Evolutionary conservation across 805 yeast species (phyloP).

Genomic region (Starmera pachycereana): DNA sequence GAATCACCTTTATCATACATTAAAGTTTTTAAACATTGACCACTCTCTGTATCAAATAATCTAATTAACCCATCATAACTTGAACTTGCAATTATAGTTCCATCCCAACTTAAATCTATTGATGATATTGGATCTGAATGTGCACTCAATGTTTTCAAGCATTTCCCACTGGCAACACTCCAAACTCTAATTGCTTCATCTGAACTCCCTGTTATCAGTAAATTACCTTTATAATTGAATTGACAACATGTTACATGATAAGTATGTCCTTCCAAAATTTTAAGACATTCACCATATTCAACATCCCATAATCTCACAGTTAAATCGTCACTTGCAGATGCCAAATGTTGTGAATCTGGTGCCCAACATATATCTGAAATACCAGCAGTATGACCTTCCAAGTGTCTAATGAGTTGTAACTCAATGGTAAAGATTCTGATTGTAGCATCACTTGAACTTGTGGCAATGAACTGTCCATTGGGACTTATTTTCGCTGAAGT

Average conservation of each 20-base stretch:
- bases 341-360: conserved; percentile 61
- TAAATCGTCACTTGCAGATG: conserved; percentile 81
- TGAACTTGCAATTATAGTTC: conserved; percentile 75
- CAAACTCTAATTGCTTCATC: conserved; percentile 89
- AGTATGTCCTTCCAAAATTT: conserved; percentile 56
- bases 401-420: conserved; percentile 23
- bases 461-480: conserved; percentile 46
- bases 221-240: conserved; percentile 66
- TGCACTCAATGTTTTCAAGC: conserved; percentile 75
- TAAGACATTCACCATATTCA: conserved; percentile 35
- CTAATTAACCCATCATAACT: conserved; percentile 88
- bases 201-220: conserved; percentile 72
- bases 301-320: conserved; percentile 69
- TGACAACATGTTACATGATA: conserved; percentile 68
- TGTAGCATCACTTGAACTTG: conserved; percentile 46
- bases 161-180: conserved; percentile 67
- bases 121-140: conserved; percentile 86
- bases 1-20: conserved; percentile 71
- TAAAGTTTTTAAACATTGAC: conserved; percentile 85
- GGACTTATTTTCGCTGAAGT: conserved; percentile 54
- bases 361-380: conserved; percentile 72
- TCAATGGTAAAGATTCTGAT: conserved; percentile 45
- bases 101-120: conserved; percentile 65
- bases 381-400: conserved; percentile 56
- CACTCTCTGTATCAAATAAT: conserved; percentile 77